Evolutionary conservation across 495 filamentous ascomycete genomes (phyloP), one percentile per base, ranked within the genome.

Genomic region (Aspergillus coremiiformis): DNA sequence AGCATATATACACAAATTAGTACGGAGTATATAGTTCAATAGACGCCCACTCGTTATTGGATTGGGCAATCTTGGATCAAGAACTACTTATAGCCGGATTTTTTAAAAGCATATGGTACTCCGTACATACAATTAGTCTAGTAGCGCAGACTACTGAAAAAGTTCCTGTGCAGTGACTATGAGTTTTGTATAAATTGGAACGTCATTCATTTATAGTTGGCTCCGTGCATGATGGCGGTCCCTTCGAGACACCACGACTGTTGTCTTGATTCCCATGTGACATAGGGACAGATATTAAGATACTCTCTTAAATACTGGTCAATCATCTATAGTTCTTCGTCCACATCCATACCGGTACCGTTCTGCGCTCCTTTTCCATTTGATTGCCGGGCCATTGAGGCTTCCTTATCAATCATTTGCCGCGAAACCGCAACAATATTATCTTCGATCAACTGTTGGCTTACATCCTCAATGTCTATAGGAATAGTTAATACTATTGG

Each of bases 351-450:
- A 39, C 54, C 65, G 48, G 58, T 75, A 15, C 77, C 84, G 46
- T 82, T 81, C 26, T 77, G 53, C 30, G 71, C 66, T 19, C 77
- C 80, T 52, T 84, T 84, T 29, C 66, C 60, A 23, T 60, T 57
- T 20, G 74, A 69, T 44, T 66, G 65, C 51, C 77, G 78, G 19
- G 83, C 80, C 51, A 83, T 75, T 7, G 78, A 89, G 11, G 93
- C 93, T 65, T 97, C 94, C 72, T 97, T 98, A 73, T 97, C 94
- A 57, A 98, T 96, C 93, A 98, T 96, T 69, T 96, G 90, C 57
- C 91, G 79, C 46, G 90, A 91, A 4, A 96, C 90, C 6, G 89
- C 87, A 5, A 98, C 93, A 50, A 98, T 97, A 69, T 98, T 98
- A 76, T 97, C 92, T 72, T 98, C 93, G 61, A 98, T 96, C 50